phyloP scores from a whole-genome alignment of 768 basidiomycete genomes.

The Leccinum incarnatum region DNA sequence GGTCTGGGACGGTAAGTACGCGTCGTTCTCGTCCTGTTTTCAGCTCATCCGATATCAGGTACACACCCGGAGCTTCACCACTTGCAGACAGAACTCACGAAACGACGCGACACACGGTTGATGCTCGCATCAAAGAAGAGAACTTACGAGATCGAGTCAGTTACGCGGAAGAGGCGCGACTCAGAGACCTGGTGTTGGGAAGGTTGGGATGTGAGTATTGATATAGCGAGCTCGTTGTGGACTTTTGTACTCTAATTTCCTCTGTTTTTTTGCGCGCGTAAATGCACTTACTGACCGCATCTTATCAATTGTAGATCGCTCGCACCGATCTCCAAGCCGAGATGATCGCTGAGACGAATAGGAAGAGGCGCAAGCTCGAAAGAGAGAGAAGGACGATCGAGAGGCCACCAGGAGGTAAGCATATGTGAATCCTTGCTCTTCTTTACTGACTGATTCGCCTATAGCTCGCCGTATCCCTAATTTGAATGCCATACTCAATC shows the following conservation, averaged over 20 bases:
- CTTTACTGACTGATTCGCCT: conserved; percentile 3
- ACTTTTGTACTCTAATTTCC: conserved; percentile 3
- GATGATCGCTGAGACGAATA: conserved; percentile 87
- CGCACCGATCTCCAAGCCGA: conserved; percentile 79
- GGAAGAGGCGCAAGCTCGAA: conserved; percentile 81
- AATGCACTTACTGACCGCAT: conserved; percentile 6
- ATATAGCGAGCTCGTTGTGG: conserved; percentile 2
- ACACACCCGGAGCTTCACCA: conserved; percentile 85
- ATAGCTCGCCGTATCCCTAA: conserved; percentile 59
- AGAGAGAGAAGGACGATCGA: conserved; percentile 79
- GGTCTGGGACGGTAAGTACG: conserved; percentile 65
- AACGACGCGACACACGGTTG: conserved; percentile 76
- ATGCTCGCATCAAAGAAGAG: conserved; percentile 77
- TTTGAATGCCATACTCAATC: conserved; percentile 40
- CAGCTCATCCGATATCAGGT: conserved; percentile 41
- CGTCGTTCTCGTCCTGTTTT: not conserved
- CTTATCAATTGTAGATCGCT: conserved; percentile 47
- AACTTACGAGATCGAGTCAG: conserved; percentile 61
- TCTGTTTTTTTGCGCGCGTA: not conserved
- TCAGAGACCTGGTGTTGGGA: conserved; percentile 83
- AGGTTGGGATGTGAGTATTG: conserved; percentile 76
- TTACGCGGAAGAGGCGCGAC: conserved; percentile 56
- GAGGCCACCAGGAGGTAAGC: conserved; percentile 69
- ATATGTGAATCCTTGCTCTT: not conserved
- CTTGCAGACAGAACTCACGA: conserved; percentile 74